Base-by-base conservation (phyloP, 1,139 yeast genomes). In the Saccharomyces pastorianus region DNA sequence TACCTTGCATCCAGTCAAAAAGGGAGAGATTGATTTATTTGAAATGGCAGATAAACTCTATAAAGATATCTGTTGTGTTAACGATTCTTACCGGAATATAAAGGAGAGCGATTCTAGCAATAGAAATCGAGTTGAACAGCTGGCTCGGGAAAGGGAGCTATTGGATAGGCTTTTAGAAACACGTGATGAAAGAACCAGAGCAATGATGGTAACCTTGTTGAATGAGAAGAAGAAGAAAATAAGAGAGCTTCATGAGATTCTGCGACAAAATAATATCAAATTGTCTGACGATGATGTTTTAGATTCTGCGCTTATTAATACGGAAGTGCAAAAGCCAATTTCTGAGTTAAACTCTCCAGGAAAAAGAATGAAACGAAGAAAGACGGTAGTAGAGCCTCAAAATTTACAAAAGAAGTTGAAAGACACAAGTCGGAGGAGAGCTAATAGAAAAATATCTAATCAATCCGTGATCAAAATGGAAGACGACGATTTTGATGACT, bases 211-310 rank as follows among this genome's bases (percentile, higher is more conserved):
- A 6, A 58, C 53, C 2, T 51, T 67, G 26, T 48, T 67, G 42
- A 66, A 66, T 53, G 64, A 61, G 46, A 67, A 67, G 56, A 67
- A 67, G 44, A 49, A 32, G 20, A 64, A 60, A 51, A 67, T 67
- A 4, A 42, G 52, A 2, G 59, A 60, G 20, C 56, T 67, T 26
- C 53, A 55, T 26, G 46, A 41, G 25, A 17, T n/a, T 6, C 14
- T 47, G 6, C 44, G 25, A 13, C 44, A 25, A 20, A 38, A 38
- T 38, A 28, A 13, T 47, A 53, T 27, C 44, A 42, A n/a, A 48
- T 47, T 47, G 29, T 31, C 7, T 17, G 55, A 48, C 2, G 50
- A 52, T 5, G 54, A 55, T 17, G 41, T 53, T 9, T 48, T 53
- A n/a, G 68, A 65, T 51, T 53, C 59, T 7, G 57, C 56, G 8